Evolutionary conservation across 2,329 filamentous ascomycete genomes (phyloP).

Genomic region (Fusarium piperis): DNA sequence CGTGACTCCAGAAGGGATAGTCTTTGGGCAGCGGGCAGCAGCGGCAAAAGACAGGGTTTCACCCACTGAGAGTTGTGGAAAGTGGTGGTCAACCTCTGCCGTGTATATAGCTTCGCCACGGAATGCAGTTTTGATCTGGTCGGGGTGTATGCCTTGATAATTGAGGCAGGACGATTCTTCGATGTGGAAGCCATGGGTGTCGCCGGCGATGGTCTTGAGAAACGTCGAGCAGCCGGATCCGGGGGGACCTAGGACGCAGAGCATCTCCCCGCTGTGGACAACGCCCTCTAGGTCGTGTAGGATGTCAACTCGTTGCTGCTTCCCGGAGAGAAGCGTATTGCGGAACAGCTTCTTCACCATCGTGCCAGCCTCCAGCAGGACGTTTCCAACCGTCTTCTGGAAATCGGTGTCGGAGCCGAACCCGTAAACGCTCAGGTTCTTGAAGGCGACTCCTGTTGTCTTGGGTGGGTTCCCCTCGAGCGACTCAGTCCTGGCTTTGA

Average conservation of each 20-base stretch:
- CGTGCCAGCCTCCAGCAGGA: conserved; percentile 32
- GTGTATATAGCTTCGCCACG: conserved; percentile 86
- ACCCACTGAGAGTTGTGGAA: conserved; percentile 78
- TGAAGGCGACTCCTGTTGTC: conserved; percentile 42
- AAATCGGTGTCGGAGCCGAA: conserved; percentile 43
- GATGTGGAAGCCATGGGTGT: conserved; percentile 79
- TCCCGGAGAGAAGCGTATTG: conserved; percentile 44
- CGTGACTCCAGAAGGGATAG: conserved; percentile 66
- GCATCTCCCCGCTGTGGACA: conserved; percentile 74
- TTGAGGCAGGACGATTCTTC: conserved; percentile 76
- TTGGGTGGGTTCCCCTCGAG: conserved; percentile 41
- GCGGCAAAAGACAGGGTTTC: conserved; percentile 83
- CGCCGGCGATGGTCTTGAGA: conserved; percentile 81
- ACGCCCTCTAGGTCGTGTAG: conserved; percentile 71
- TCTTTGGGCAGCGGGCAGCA: conserved; percentile 68
- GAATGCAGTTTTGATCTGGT: conserved; percentile 78
- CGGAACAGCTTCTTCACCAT: conserved; percentile 11
- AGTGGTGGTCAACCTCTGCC: conserved; percentile 82
- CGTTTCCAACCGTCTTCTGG: conserved; percentile 43
- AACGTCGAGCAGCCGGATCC: conserved; percentile 80
- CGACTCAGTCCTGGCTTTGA: conserved; percentile 33
- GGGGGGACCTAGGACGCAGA: conserved; percentile 77
- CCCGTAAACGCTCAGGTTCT: conserved; percentile 39
- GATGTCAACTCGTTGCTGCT: conserved; percentile 70
- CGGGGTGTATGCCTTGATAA: conserved; percentile 71